Evolutionary conservation across 805 yeast genomes (phyloP).

Genomic region (Metschnikowia amazonensis): DNA sequence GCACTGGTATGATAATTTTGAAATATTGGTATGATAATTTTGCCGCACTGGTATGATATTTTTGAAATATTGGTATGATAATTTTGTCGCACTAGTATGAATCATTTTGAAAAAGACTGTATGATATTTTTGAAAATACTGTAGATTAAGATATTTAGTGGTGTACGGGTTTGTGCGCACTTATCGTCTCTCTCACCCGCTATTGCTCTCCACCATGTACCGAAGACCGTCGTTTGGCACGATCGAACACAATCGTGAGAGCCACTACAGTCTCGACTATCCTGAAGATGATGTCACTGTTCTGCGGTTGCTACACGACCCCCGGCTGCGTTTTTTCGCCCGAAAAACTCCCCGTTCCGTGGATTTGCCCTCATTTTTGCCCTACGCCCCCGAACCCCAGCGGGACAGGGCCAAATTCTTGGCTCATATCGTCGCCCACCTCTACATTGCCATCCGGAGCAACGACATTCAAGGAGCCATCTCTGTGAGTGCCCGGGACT

Average conservation of each 20-base stretch:
- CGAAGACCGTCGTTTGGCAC: slow-evolving; percentile 33
- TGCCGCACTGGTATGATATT: no score
- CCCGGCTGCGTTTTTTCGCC: slow-evolving; percentile 35
- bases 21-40: no score
- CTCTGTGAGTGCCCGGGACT: slow-evolving; percentile 62
- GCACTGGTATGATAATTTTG: no score
- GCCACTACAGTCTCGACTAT: slow-evolving; percentile 49
- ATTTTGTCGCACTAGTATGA: no score
- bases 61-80: no score
- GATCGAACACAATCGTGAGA: slow-evolving; percentile 28
- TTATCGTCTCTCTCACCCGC: neutral
- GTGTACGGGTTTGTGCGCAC: neutral
- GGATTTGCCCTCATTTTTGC: slow-evolving; percentile 48
- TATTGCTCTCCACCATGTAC: slow-evolving; percentile 9
- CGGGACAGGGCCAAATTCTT: slow-evolving; percentile 69
- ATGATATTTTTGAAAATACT: no score
- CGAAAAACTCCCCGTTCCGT: slow-evolving; percentile 40
- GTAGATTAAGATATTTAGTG: no score
- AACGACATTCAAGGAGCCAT: slow-evolving; percentile 71
- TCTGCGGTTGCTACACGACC: slow-evolving; percentile 27
- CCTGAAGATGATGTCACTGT: slow-evolving; percentile 40
- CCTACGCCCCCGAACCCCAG: slow-evolving; percentile 69
- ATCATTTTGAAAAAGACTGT: no score
- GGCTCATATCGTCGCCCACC: slow-evolving; percentile 72
- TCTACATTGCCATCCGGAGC: slow-evolving; percentile 73